Conservation (phyloP, 2,329 filamentous ascomycete genomes). For the Berkeleyomyces basicola region DNA sequence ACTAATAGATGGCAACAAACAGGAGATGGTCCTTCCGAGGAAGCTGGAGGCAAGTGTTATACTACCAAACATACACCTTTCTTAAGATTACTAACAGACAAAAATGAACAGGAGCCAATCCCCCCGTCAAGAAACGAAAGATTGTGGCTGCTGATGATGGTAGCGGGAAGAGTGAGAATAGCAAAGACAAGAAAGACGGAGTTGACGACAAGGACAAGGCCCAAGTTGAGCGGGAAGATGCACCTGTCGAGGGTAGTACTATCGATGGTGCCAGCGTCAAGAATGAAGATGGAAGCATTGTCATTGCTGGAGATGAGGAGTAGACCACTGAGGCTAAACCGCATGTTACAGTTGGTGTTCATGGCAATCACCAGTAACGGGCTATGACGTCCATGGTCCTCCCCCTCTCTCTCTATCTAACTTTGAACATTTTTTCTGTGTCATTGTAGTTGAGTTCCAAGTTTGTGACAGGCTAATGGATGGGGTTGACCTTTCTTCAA, state of each 20-base stretch:
- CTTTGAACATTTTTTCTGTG: no score
- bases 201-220: slow-evolving; percentile 18
- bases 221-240: slow-evolving; percentile 15
- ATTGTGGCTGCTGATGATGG: slow-evolving; percentile 21
- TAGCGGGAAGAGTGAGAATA: slow-evolving; percentile 17
- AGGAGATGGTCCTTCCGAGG: no score
- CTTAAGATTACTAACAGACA: background rate
- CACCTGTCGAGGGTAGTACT: slow-evolving; percentile 16
- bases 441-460: no score
- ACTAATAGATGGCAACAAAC: background rate
- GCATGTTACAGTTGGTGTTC: background rate
- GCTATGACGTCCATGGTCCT: no score
- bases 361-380: no score
- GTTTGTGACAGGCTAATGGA: no score
- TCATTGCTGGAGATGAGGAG: slow-evolving; percentile 14
- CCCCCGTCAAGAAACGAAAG: slow-evolving; percentile 37
- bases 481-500: no score
- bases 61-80: no score
- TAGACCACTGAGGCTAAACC: slow-evolving; percentile 17
- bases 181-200: slow-evolving; percentile 15
- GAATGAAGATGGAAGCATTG: no score
- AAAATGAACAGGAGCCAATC: slow-evolving; percentile 20
- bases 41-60: no score
- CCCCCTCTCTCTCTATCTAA: no score
- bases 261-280: background rate